Percentiles rank a stretch among this genome's conserved stretches.
phyloP scores from a whole-genome alignment of 805 yeast species.

The Candida chilensis region DNA sequence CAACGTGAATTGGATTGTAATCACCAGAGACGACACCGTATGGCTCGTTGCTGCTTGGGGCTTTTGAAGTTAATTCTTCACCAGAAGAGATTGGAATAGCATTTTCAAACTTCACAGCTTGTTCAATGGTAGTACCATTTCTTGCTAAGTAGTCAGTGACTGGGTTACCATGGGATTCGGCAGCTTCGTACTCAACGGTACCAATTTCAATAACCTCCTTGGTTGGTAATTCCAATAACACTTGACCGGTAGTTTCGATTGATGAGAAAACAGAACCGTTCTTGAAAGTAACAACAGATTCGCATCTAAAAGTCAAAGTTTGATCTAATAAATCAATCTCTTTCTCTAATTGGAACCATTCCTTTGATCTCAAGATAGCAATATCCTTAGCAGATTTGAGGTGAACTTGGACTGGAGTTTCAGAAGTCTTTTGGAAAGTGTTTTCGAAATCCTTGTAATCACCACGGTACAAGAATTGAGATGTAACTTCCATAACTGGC shows the following conservation, averaged over 20 bases:
- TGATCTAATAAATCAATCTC: conserved; percentile 66
- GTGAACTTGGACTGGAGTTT: conserved; percentile 76
- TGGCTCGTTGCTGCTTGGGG: conserved; percentile 94
- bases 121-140: conserved; percentile 90
- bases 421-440: conserved; percentile 83
- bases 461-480: conserved; percentile 96
- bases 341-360: conserved; percentile 88
- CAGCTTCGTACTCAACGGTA: conserved; percentile 79
- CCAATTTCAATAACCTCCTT: conserved; percentile 84
- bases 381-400: conserved; percentile 77
- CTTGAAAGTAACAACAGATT: conserved; percentile 77
- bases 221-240: conserved; percentile 82
- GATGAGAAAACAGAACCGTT: conserved; percentile 66
- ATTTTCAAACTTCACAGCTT: conserved; percentile 84
- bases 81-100: conserved; percentile 74
- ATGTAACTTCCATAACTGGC: conserved; percentile 89
- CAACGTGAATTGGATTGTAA: conserved; percentile 96
- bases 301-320: conserved; percentile 81
- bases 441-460: conserved; percentile 78
- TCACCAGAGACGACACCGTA: conserved; percentile 98
- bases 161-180: conserved; percentile 93
- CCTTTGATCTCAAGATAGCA: conserved; percentile 90
- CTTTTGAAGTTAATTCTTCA: conserved; percentile 56
- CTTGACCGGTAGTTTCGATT: conserved; percentile 79
- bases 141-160: conserved; percentile 89